A percentile compares a stretch with the other conserved stretches of the same genome.
Conservation (phyloP, 768 basidiomycete genomes). For the Phanerodontia chrysosporium region DNA sequence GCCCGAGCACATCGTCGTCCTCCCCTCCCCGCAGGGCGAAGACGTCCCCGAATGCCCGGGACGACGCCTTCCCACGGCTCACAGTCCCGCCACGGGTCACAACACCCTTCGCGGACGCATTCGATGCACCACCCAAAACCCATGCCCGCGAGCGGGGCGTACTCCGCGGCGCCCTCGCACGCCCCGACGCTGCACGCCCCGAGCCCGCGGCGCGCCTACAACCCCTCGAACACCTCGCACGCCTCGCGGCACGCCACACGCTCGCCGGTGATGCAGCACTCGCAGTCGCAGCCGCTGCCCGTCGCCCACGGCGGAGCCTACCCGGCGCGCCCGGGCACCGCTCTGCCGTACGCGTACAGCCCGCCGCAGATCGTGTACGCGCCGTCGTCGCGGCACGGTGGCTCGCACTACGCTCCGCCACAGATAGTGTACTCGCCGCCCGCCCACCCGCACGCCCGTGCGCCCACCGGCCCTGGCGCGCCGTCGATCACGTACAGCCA, state of each 20-base stretch:
- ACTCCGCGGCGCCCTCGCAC: slow-evolving; percentile 22
- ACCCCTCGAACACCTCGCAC: slow-evolving; percentile 16
- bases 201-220: slow-evolving; percentile 25
- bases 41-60: slow-evolving; percentile 8
- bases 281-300: slow-evolving; percentile 37
- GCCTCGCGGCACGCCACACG: slow-evolving; percentile 10
- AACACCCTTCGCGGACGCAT: slow-evolving; percentile 7
- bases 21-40: slow-evolving; percentile 23
- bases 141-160: slow-evolving; percentile 16
- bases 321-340: slow-evolving; percentile 29
- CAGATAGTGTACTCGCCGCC: slow-evolving; percentile 49
- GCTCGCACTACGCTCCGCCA: slow-evolving; percentile 55
- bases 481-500: slow-evolving; percentile 57
- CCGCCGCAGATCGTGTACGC: slow-evolving; percentile 62
- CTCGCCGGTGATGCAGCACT: slow-evolving; percentile 26
- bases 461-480: too few relatives aligned
- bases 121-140: slow-evolving; percentile 11
- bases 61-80: neutral
- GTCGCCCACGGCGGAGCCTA: slow-evolving; percentile 23
- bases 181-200: slow-evolving; percentile 30
- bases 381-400: slow-evolving; percentile 39
- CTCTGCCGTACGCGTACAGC: slow-evolving; percentile 31
- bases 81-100: neutral
- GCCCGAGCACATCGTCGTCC: slow-evolving; percentile 26
- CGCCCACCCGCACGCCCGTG: slow-evolving; percentile 15